Conservation (phyloP, 495 filamentous ascomycete species). For the Lasiosphaeris hirsuta region DNA sequence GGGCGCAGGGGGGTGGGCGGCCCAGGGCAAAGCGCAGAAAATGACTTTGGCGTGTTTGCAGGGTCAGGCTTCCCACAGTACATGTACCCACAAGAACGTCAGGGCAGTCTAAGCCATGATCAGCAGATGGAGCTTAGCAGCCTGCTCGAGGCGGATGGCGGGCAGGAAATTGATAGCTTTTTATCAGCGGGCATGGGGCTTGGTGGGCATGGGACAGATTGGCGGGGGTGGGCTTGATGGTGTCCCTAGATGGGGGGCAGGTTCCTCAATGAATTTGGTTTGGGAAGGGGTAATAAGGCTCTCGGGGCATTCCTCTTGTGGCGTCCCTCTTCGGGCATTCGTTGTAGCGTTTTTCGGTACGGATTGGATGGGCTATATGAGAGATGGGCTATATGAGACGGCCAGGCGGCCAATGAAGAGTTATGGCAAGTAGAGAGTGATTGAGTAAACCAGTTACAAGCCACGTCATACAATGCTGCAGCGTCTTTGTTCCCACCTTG, state of each 20-base stretch:
- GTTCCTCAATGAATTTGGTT: not conserved
- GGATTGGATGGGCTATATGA: no score
- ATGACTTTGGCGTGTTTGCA: conserved; percentile 27
- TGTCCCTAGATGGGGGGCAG: conserved; percentile 14
- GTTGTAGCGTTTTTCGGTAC: no score
- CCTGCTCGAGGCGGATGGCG: conserved; percentile 60
- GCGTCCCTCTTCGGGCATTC: no score
- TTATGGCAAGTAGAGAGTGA: no score
- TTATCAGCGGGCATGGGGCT: conserved; percentile 44
- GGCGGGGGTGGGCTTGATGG: conserved; percentile 6
- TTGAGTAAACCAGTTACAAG: no score
- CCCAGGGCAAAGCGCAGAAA: not conserved
- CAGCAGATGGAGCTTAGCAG: conserved; percentile 70
- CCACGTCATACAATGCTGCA: no score
- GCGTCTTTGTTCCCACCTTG: no score
- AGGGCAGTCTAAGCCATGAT: conserved; percentile 64
- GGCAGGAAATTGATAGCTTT: conserved; percentile 59
- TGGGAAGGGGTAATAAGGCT: not conserved
- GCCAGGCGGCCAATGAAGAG: no score
- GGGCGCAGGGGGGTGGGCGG: conserved; percentile 3
- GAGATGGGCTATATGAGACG: no score
- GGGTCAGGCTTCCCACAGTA: conserved; percentile 34
- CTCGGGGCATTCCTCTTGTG: no score
- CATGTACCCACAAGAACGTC: conserved; percentile 41
- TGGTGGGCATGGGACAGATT: conserved; percentile 11